Base-by-base conservation (phyloP, 345 rosid genomes). In the Sisymbrium irio region DNA sequence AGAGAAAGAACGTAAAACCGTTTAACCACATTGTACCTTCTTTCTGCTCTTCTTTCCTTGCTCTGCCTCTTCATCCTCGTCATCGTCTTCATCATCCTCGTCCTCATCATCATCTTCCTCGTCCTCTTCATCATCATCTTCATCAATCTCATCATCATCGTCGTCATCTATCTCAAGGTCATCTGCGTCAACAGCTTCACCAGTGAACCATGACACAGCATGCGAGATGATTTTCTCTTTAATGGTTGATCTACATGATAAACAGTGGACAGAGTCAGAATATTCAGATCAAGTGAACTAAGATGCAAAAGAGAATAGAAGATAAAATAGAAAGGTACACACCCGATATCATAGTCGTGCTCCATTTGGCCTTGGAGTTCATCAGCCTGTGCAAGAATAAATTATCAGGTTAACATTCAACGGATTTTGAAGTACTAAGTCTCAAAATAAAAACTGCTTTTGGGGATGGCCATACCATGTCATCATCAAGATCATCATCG, bases 261-360 rank as follows among this genome's bases (percentile, higher is more conserved):
- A 11, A 71, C 28, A 53, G 45, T 22, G 36, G 33, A 47, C 0
- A 59, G 50, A 12, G 10, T 35, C 14, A 76, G 15, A 62, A n/a
- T n/a, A n/a, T 10, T 25, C 8, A 9, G 12, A 0, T 27, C 28
- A 44, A 55, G 7, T 10, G 1, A 28, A 46, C 10, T 3, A 46
- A 25, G 28, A 9, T 28, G 40, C 41, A 6, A 36, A 36, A 67
- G 10, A 27, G 54, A 69, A 15, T 10, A 14, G 41, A 39, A 61
- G 7, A 30, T 27, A 56, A 27, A 39, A 56, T 14, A 32, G 1
- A 25, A 41, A 44, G 4, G 65, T 77, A 79, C 88, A 65, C 4
- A 96, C 99, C 97, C 99, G 17, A 96, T 78, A 66, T 96, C 98
- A 80, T 92, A 96, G 83, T 96, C 99, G 39, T 90, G 94, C 58